Evolutionary conservation across 192 early-diverging fungal genomes (phyloP).

Genomic region (Paraglomus occultum): DNA sequence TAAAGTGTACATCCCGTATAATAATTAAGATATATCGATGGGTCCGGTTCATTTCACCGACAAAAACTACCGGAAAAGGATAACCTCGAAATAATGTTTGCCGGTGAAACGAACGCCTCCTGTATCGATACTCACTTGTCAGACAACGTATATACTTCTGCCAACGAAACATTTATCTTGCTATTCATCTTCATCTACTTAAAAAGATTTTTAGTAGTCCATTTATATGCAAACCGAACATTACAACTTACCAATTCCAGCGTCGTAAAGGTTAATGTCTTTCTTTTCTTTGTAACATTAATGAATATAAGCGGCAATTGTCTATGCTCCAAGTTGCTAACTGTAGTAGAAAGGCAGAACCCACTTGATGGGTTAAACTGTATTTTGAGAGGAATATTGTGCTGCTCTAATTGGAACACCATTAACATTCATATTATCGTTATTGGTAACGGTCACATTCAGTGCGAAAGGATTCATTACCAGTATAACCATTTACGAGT

Average conservation of each 20-base stretch:
- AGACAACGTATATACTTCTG: constrained; percentile 80
- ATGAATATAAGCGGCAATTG: constrained; percentile 68
- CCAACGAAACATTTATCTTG: constrained; percentile 74
- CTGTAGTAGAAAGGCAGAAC: constrained; percentile 55
- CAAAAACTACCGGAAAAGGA: too few relatives aligned
- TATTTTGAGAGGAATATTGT: constrained; percentile 62
- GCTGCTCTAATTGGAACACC: constrained; percentile 46
- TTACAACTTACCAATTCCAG: constrained; percentile 63
- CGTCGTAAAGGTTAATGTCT: constrained; percentile 66
- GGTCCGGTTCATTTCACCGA: too few relatives aligned
- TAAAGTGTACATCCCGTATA: not conserved
- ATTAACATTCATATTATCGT: constrained; percentile 38
- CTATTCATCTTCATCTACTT: constrained; percentile 73
- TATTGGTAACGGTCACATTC: constrained; percentile 41
- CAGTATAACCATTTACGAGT: constrained; percentile 47
- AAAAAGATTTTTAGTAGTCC: not conserved
- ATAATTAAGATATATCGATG: not conserved
- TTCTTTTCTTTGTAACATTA: constrained; percentile 67
- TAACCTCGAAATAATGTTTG: too few relatives aligned
- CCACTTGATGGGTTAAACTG: constrained; percentile 60
- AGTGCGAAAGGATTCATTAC: constrained; percentile 47
- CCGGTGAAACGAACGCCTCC: too few relatives aligned
- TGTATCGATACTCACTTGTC: constrained; percentile 55
- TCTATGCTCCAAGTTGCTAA: constrained; percentile 41
- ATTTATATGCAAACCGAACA: not conserved